phyloP scores from a whole-genome alignment of 1,284 basidiomycete species.

The Puccinia hordei region DNA sequence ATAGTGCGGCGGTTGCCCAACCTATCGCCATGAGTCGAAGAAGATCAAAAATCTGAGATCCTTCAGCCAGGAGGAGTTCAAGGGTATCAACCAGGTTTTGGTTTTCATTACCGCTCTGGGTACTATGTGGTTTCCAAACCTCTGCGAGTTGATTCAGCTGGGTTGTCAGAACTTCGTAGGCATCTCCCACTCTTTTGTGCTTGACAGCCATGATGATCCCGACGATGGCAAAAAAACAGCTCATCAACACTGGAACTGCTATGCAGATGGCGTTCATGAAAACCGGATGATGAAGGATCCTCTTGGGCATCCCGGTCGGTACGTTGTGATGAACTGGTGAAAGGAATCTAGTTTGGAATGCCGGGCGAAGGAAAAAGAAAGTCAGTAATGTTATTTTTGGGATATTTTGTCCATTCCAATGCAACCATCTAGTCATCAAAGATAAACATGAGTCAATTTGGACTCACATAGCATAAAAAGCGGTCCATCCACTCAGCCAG shows the following conservation, averaged over 20 bases:
- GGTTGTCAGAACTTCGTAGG: neutral
- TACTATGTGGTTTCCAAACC: neutral
- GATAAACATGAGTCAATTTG: neutral
- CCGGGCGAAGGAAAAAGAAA: neutral
- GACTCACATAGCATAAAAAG: constrained; percentile 8
- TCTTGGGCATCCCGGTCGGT: neutral
- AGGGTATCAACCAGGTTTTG: neutral
- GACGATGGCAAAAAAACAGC: neutral
- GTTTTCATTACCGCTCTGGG: neutral
- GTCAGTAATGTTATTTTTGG: too few species aligned
- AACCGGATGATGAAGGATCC: neutral
- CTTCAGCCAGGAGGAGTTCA: neutral
- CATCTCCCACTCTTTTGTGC: neutral
- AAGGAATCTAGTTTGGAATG: neutral
- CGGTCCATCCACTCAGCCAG: constrained; percentile 17
- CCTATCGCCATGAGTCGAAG: neutral
- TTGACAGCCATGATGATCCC: neutral
- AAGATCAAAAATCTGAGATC: neutral
- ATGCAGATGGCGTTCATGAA: constrained; percentile 11
- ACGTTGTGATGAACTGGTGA: neutral
- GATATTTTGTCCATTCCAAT: neutral
- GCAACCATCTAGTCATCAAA: neutral
- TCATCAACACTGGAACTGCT: constrained; percentile 11
- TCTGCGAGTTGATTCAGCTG: neutral
- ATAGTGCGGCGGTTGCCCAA: neutral